Evolutionary conservation across 2,329 filamentous ascomycete species (phyloP).

Genomic region (Fusarium tupiense): DNA sequence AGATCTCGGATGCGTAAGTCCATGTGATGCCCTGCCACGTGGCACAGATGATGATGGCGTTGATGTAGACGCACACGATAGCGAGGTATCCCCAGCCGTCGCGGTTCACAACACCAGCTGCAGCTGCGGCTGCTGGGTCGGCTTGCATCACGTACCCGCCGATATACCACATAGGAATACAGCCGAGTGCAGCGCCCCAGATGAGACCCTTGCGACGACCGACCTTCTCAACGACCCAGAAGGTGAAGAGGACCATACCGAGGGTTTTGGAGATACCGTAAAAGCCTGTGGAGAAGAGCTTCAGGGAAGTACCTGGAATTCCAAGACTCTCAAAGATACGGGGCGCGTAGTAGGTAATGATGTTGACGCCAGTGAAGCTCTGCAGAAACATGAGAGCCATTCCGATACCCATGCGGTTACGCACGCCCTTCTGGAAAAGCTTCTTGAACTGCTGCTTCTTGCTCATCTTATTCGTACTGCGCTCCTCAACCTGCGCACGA

Average conservation of each 20-base stretch:
- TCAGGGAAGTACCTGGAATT: constrained; percentile 45
- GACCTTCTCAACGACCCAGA: constrained; percentile 58
- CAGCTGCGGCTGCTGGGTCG: constrained; percentile 51
- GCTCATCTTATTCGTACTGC: constrained; percentile 45
- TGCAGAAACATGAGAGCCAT: constrained; percentile 60
- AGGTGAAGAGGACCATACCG: constrained; percentile 51
- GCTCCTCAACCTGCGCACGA: constrained; percentile 64
- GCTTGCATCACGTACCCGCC: constrained; percentile 49
- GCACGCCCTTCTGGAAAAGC: constrained; percentile 49
- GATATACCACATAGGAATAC: constrained; percentile 53
- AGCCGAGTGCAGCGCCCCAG: constrained; percentile 49
- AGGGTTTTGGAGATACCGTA: constrained; percentile 53
- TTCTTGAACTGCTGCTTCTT: constrained; percentile 45
- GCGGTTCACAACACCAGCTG: constrained; percentile 55
- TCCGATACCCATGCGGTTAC: constrained; percentile 55
- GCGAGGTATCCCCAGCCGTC: constrained; percentile 55
- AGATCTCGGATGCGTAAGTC: constrained; percentile 60
- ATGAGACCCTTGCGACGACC: constrained; percentile 61
- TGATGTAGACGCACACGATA: constrained; percentile 58
- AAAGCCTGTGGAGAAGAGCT: constrained; percentile 53
- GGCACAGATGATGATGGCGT: constrained; percentile 51
- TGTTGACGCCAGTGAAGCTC: constrained; percentile 59
- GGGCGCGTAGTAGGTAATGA: constrained; percentile 67
- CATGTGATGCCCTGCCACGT: constrained; percentile 56
- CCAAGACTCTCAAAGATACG: constrained; percentile 52